Conservation (phyloP, 768 basidiomycete species). For the Boletus patriciae region DNA sequence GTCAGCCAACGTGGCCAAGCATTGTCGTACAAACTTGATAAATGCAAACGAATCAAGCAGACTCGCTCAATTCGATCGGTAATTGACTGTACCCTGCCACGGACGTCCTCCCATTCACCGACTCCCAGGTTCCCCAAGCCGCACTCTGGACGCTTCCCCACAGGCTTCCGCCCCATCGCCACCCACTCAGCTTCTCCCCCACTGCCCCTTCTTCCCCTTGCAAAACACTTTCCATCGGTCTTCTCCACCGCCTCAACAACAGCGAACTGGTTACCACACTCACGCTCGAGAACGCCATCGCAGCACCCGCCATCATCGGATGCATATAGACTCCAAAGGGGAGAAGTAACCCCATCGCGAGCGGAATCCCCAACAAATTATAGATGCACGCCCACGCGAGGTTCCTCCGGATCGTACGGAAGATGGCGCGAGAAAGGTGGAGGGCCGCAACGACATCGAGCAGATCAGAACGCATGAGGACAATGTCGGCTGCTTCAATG, state of each 20-base stretch:
- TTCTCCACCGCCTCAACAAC: slow-evolving; percentile 80
- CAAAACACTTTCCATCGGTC: slow-evolving; percentile 70
- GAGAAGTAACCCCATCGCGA: slow-evolving; percentile 96
- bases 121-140: slow-evolving; percentile 51
- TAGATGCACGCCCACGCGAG: slow-evolving; percentile 96
- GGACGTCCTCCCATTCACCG: slow-evolving; percentile 39
- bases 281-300: slow-evolving; percentile 97
- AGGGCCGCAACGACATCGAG: slow-evolving; percentile 97
- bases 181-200: slow-evolving; percentile 31
- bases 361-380: slow-evolving; percentile 89
- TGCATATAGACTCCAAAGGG: slow-evolving; percentile 92
- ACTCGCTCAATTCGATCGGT: slow-evolving; percentile 62
- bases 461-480: slow-evolving; percentile 95
- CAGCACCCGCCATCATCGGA: slow-evolving; percentile 98
- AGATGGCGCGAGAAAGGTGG: slow-evolving; percentile 85
- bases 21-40: neutral
- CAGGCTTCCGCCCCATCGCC: slow-evolving; percentile 17
- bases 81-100: slow-evolving; percentile 65
- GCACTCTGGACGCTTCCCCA: slow-evolving; percentile 42
- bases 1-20: no score
- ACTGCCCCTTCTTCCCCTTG: slow-evolving; percentile 47
- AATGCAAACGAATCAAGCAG: slow-evolving; percentile 19
- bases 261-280: slow-evolving; percentile 92
- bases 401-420: slow-evolving; percentile 87
- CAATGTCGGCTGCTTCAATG: slow-evolving; percentile 96